Percentiles rank a stretch among this genome's conserved stretches.
Conservation (phyloP, 2,329 filamentous ascomycete species). For the Verticillium dahliae region DNA sequence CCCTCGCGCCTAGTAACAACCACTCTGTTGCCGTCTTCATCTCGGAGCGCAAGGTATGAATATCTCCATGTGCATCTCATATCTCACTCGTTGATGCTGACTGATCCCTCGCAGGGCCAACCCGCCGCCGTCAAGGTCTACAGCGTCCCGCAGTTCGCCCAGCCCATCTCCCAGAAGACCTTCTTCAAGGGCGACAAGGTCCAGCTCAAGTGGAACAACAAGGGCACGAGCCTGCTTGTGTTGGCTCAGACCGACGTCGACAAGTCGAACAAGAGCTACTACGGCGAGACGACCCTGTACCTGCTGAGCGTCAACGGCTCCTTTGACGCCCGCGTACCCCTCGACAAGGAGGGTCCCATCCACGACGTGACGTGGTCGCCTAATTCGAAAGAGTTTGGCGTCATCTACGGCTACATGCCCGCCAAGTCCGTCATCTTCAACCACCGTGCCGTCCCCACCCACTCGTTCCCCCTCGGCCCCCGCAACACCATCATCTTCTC, state of each 20-base stretch:
- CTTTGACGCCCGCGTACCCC: constrained; percentile 84
- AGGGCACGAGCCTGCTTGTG: constrained; percentile 86
- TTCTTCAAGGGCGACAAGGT: constrained; percentile 99
- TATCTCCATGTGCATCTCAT: background rate
- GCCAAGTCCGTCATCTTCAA: constrained; percentile 99
- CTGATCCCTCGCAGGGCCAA: constrained; percentile 59
- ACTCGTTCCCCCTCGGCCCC: constrained; percentile 80
- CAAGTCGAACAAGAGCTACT: constrained; percentile 98
- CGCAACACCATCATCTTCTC: constrained; percentile 96
- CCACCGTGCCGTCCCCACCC: constrained; percentile 70
- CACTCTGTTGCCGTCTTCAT: constrained; percentile 92
- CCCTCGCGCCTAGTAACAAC: constrained; percentile 80
- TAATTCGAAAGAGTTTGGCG: constrained; percentile 95
- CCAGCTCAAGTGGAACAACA: constrained; percentile 93
- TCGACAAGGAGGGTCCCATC: constrained; percentile 96
- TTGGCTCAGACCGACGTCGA: constrained; percentile 97
- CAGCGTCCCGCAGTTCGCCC: constrained; percentile 80
- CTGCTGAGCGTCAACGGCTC: constrained; percentile 84
- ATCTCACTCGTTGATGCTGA: constrained; percentile 1
- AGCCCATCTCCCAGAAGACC: constrained; percentile 88
- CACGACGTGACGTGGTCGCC: constrained; percentile 98
- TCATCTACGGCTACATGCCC: constrained; percentile 98
- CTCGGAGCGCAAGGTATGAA: constrained; percentile 81
- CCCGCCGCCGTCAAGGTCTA: constrained; percentile 92
- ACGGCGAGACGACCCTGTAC: constrained; percentile 96